Evolutionary conservation across 768 basidiomycete genomes (phyloP).

Genomic region (Sutorius australiensis): DNA sequence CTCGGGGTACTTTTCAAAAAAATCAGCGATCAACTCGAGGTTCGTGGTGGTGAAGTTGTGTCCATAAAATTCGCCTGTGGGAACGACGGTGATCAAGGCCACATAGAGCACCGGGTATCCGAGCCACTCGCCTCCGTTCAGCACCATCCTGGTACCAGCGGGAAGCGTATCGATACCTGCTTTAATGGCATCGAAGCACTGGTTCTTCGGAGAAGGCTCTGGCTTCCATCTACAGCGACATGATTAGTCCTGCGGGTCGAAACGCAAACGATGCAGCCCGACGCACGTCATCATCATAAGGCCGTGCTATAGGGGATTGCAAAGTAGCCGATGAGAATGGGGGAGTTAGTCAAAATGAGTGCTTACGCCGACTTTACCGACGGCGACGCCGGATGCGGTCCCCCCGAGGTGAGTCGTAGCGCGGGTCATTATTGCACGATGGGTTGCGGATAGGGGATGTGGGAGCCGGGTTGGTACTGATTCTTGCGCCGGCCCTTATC

Average conservation of each 20-base stretch:
- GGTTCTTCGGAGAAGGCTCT: constrained; percentile 47
- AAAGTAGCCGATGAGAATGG: too few relatives aligned
- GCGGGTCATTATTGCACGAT: constrained; percentile 22
- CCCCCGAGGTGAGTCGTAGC: constrained; percentile 37
- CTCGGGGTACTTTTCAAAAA: constrained; percentile 32
- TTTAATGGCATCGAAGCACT: constrained; percentile 62
- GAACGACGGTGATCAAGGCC: too few relatives aligned
- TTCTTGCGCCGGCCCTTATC: background rate
- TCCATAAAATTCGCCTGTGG: constrained; percentile 57
- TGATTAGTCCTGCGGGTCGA: background rate
- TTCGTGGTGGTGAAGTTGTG: constrained; percentile 38
- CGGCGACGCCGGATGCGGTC: constrained; percentile 34
- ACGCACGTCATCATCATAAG: constrained; percentile 57
- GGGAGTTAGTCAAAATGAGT: background rate
- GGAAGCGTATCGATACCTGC: constrained; percentile 44
- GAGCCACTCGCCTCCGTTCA: constrained; percentile 44
- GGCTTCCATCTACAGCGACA: constrained; percentile 38
- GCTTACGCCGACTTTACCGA: constrained; percentile 39
- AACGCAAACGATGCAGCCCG: background rate
- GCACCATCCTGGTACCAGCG: constrained; percentile 41
- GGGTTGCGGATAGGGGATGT: too few relatives aligned
- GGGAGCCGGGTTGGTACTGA: too few relatives aligned
- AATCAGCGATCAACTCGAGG: constrained; percentile 42
- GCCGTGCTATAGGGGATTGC: constrained; percentile 36
- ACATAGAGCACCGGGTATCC: too few relatives aligned